Base-by-base conservation (phyloP, 1,139 yeast genomes). In the Hansenula anomala region DNA sequence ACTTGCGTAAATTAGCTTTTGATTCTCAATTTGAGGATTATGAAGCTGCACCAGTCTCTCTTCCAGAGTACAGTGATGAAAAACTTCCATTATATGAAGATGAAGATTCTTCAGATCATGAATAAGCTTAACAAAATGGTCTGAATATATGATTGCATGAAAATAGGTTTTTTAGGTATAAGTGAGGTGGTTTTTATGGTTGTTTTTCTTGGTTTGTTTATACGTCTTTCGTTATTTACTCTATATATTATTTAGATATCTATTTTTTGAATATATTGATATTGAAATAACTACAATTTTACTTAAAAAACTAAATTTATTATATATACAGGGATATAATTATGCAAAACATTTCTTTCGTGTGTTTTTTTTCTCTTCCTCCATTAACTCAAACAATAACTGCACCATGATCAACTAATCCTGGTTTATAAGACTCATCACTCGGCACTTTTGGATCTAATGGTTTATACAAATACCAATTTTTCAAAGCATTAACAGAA, bases 401-500 rank as follows among this genome's bases (percentile, higher is more conserved):
- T 36, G 64, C 58, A 46, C 73, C 74, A 38, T 61, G 68, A 47
- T 68, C 74, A 40, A 69, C 54, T 27, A 63, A 58, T 22, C 56
- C 54, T 29, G 59, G 58, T 41, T 59, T 57, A 33, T 56, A 58
- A 36, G 47, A 36, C 26, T 36, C 57, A 51, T 81, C 88, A 57
- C 88, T 78, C 38, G 94, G 92, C 36, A 75, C 65, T 36, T 66
- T 66, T 23, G 72, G 69, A 44, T 73, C 69, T 36, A 83, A 64
- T 17, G 97, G 97, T 46, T 85, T 77, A 63, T 90, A 92, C 57
- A 94, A 75, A 66, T 92, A 92, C 81, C 95, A 92, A 43, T 87
- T 78, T 73, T 89, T 80, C 59, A 92, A 76, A 23, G 97, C 92
- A 61, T 85, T 85, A 35, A 89, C 94, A 36, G 89, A 87, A 24